A percentile compares a stretch with the other conserved stretches of the same genome.
Evolutionary conservation across 345 rosid genomes (phyloP).

Genomic region (Populus pruinosa): DNA sequence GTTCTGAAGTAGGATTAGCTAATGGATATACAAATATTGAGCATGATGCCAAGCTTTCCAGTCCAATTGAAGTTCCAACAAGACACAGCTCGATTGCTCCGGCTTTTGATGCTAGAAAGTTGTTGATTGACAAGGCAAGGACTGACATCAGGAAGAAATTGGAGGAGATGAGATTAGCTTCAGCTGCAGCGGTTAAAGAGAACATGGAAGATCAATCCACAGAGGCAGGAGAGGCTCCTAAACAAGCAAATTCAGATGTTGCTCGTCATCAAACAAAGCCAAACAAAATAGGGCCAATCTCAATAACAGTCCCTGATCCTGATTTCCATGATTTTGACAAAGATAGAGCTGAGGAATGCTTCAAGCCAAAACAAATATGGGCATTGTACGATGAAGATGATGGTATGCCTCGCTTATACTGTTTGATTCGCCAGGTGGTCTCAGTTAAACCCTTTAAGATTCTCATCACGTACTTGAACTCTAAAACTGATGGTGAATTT

Average conservation of each 20-base stretch:
- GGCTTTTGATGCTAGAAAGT: constrained; percentile 75
- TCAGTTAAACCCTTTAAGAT: constrained; percentile 82
- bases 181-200: constrained; percentile 39
- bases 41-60: constrained; percentile 43
- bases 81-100: constrained; percentile 57
- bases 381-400: constrained; percentile 96
- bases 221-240: constrained; percentile 29
- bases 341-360: constrained; percentile 87
- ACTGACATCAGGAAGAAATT: constrained; percentile 56
- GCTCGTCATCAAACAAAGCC: constrained; percentile 34
- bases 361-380: constrained; percentile 92
- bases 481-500: constrained; percentile 87
- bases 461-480: constrained; percentile 77
- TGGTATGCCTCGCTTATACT: constrained; percentile 95
- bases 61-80: constrained; percentile 38
- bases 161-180: constrained; percentile 54
- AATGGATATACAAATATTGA: constrained; percentile 36
- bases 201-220: constrained; percentile 32
- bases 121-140: constrained; percentile 77
- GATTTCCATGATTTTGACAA: constrained; percentile 96
- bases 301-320: constrained; percentile 82
- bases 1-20: constrained; percentile 36
- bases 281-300: constrained; percentile 42
- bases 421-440: constrained; percentile 76
- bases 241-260: constrained; percentile 18